Conservation (phyloP, 148 eudicot genomes). For the Rhododendron mucronatum region DNA sequence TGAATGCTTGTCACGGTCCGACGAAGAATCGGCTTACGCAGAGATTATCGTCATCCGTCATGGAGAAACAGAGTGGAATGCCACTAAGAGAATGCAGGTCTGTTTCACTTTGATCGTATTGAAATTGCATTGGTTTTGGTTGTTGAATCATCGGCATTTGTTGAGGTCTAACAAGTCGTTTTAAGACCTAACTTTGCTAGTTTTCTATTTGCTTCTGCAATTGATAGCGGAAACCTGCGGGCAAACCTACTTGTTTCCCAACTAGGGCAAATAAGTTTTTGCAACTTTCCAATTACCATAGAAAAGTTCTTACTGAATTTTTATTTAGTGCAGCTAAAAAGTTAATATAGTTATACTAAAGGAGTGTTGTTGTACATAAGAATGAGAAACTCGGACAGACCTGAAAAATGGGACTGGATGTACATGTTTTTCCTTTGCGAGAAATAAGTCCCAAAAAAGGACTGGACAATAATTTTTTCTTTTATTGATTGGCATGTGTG, state of each 20-base stretch:
- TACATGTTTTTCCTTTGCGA: not conserved
- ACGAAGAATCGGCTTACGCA: conserved; percentile 17
- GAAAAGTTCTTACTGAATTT: not conserved
- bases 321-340: not conserved
- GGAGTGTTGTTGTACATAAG: not conserved
- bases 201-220: not conserved
- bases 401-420: not conserved
- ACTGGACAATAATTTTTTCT: not conserved
- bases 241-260: not conserved
- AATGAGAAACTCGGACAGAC: not conserved
- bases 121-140: not conserved
- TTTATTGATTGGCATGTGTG: not conserved
- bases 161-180: not conserved
- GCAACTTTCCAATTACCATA: not conserved
- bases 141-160: not conserved
- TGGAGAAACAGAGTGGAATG: conserved; percentile 83
- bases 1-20: conserved; percentile 1
- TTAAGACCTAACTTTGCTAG: not conserved
- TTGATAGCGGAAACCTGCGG: not conserved
- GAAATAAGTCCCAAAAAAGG: not conserved
- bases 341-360: not conserved
- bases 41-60: conserved; percentile 58
- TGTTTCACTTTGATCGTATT: not conserved
- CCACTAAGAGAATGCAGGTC: conserved; percentile 65
- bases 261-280: not conserved